A percentile compares a stretch with the other conserved stretches of the same genome.
Conservation (phyloP, 345 rosid genomes). For the Pugionium dolabratum region DNA sequence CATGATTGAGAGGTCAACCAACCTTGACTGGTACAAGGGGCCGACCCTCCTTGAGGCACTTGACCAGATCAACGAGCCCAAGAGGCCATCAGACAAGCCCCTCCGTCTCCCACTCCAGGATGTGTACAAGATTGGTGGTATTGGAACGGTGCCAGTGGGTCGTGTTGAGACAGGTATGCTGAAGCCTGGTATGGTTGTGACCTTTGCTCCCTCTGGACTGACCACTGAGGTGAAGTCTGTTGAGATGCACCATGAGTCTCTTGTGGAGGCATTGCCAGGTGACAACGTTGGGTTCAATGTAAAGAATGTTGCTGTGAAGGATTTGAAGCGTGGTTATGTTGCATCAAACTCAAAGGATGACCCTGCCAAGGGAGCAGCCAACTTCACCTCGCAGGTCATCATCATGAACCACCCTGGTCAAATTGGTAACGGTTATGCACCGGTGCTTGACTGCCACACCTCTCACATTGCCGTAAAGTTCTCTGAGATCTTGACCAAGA, state of each 20-base stretch:
- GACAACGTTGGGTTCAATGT: constrained; percentile 82
- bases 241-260: constrained; percentile 90
- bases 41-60: constrained; percentile 56
- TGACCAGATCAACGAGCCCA: constrained; percentile 53
- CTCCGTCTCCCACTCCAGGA: constrained; percentile 88
- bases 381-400: constrained; percentile 76
- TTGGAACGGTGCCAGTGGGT: constrained; percentile 80
- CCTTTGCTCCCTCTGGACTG: constrained; percentile 69
- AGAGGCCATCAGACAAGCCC: constrained; percentile 86
- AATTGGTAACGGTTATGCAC: constrained; percentile 86
- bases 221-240: constrained; percentile 86
- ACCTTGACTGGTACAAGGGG: constrained; percentile 59
- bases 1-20: constrained; percentile 56
- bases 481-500: constrained; percentile 61
- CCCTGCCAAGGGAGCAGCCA: constrained; percentile 74
- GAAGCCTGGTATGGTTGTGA: constrained; percentile 77
- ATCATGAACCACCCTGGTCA: constrained; percentile 96
- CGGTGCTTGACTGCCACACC: constrained; percentile 84
- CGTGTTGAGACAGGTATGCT: constrained; percentile 69
- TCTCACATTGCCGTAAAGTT: constrained; percentile 80
- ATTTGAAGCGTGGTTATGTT: constrained; percentile 77
- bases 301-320: constrained; percentile 81
- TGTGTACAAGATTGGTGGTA: constrained; percentile 91
- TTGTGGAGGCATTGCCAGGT: constrained; percentile 71
- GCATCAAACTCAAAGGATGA: constrained; percentile 89